Percentiles rank a stretch among this genome's conserved stretches.
Conservation (phyloP, 306 rosid species). For the Sphenostylis stenocarpa region DNA sequence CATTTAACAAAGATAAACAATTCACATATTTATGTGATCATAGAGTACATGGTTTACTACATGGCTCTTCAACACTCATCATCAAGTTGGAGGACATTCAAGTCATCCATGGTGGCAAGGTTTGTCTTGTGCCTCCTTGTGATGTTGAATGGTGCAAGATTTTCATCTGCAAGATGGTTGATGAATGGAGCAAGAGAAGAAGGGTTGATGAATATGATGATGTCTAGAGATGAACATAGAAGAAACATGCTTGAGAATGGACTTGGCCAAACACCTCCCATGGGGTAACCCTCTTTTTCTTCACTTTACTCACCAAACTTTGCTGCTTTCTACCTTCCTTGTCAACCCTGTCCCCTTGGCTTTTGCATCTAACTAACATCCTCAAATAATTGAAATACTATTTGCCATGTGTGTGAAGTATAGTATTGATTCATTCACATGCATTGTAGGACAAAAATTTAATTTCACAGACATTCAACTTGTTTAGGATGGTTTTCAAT, state of each 20-base stretch:
- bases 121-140: slow-evolving; percentile 34
- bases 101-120: slow-evolving; percentile 4
- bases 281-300: slow-evolving; percentile 52
- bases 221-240: slow-evolving; percentile 12
- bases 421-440: not conserved
- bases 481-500: not conserved
- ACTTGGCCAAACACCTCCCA: slow-evolving; percentile 58
- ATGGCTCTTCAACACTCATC: slow-evolving; percentile 23
- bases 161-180: slow-evolving; percentile 24
- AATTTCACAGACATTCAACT: not conserved
- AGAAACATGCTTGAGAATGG: slow-evolving; percentile 50
- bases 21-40: not conserved
- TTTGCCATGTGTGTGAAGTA: not conserved
- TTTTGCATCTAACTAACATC: not conserved
- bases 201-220: not conserved
- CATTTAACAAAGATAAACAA: not conserved
- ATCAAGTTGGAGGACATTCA: slow-evolving; percentile 3
- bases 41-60: not conserved
- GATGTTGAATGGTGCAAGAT: slow-evolving; percentile 23
- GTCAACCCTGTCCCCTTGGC: not conserved
- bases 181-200: not conserved
- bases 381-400: not conserved
- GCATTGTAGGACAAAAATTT: not conserved
- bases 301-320: not conserved
- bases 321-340: not conserved